These are phyloP conservation scores for Leccinum sublutescens DNA, from an alignment of 768 basidiomycete species.

Conservation along the genomic window DNA sequence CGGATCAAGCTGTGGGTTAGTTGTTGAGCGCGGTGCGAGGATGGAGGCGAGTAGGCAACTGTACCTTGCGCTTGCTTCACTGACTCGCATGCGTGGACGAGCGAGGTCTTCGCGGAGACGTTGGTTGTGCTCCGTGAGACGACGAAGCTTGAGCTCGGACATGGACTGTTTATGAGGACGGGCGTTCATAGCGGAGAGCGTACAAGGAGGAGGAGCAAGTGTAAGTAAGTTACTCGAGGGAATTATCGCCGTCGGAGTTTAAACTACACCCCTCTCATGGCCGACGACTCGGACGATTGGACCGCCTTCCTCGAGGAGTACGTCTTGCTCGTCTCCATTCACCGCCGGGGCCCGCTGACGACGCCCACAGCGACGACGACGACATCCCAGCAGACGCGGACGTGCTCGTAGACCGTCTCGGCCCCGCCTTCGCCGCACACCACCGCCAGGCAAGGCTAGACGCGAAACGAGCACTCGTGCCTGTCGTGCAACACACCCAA, in stretches of 20 bases:
- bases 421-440: slow-evolving; percentile 36
- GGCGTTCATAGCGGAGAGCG: slow-evolving; percentile 53
- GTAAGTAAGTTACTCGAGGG: slow-evolving; percentile 7
- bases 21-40: slow-evolving; percentile 2
- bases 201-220: background rate
- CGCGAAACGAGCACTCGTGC: slow-evolving; percentile 34
- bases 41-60: background rate
- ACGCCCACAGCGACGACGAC: slow-evolving; percentile 32
- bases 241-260: slow-evolving; percentile 20
- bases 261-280: slow-evolving; percentile 15
- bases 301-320: slow-evolving; percentile 31
- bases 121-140: slow-evolving; percentile 89
- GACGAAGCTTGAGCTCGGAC: slow-evolving; percentile 94
- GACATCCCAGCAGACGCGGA: slow-evolving; percentile 41
- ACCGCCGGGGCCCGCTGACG: background rate
- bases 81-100: slow-evolving; percentile 85
- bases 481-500: slow-evolving; percentile 34
- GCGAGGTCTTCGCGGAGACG: slow-evolving; percentile 86
- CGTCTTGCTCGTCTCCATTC: background rate
- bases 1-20: slow-evolving; percentile 69
- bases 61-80: slow-evolving; percentile 87
- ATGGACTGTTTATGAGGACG: slow-evolving; percentile 91
- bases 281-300: slow-evolving; percentile 29
- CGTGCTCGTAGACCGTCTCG: slow-evolving; percentile 48
- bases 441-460: slow-evolving; percentile 26